phyloP scores from a whole-genome alignment of 768 basidiomycete species.

The Leccinum variicolor region DNA sequence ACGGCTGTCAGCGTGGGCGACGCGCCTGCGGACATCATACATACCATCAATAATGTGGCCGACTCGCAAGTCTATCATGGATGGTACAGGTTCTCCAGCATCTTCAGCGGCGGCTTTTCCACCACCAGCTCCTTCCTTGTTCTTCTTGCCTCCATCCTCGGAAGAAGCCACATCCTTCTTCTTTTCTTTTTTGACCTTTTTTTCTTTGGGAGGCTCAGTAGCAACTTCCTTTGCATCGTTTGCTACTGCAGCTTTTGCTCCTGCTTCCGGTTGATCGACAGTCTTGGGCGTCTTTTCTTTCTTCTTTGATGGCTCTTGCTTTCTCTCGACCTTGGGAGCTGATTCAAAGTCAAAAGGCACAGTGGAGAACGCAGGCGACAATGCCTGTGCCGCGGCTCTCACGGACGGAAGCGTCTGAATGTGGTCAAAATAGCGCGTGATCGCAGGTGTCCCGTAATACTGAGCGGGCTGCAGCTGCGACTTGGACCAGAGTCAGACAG shows the following conservation, averaged over 20 bases:
- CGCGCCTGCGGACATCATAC: conserved; percentile 41
- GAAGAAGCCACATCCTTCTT: conserved; percentile 53
- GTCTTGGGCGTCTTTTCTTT: conserved; percentile 56
- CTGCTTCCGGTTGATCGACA: conserved; percentile 25
- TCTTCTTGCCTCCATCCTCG: conserved; percentile 35
- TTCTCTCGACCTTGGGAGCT: conserved; percentile 73
- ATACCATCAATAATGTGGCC: conserved; percentile 89
- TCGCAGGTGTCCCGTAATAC: conserved; percentile 74
- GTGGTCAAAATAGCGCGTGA: conserved; percentile 95
- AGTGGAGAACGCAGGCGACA: conserved; percentile 50
- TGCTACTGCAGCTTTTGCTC: conserved; percentile 25
- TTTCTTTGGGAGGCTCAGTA: conserved; percentile 21
- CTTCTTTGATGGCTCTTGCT: conserved; percentile 71
- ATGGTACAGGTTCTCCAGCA: conserved; percentile 80
- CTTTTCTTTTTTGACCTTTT: conserved; percentile 43
- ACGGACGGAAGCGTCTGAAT: conserved; percentile 74
- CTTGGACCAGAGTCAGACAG: conserved; percentile 36
- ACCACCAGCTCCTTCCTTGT: conserved; percentile 36
- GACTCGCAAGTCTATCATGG: conserved; percentile 96
- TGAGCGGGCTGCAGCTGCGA: conserved; percentile 67
- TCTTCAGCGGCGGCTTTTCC: conserved; percentile 49
- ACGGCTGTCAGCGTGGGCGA: conserved; percentile 2
- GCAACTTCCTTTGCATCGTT: conserved; percentile 41
- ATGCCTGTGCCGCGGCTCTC: conserved; percentile 48
- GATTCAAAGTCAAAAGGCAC: conserved; percentile 71